Percentiles rank a stretch among this genome's conserved stretches.
These are phyloP conservation scores for Arthromyces matolae DNA, from an alignment of 768 basidiomycete species.

Conservation along the genomic window DNA sequence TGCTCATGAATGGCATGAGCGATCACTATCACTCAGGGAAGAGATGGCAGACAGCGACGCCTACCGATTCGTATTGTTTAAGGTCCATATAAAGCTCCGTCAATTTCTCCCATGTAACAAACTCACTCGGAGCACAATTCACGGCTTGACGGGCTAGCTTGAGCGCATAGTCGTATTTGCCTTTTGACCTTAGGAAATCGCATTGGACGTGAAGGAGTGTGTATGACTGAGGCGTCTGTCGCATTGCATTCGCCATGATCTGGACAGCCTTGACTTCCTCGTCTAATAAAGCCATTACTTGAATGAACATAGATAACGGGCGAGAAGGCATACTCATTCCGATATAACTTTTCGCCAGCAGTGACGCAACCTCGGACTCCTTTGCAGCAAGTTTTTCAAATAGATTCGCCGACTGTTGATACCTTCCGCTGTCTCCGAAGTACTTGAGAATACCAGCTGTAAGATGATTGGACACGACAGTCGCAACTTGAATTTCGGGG, in stretches of 20 bases:
- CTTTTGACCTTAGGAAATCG: slow-evolving; percentile 88
- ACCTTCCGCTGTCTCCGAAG: slow-evolving; percentile 89
- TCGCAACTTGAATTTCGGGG: slow-evolving; percentile 98
- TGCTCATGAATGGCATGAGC: slow-evolving; percentile 20
- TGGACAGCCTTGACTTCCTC: slow-evolving; percentile 98
- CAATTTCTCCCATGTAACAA: slow-evolving; percentile 98
- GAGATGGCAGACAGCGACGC: slow-evolving; percentile 28
- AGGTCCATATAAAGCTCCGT: slow-evolving; percentile 93
- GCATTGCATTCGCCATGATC: slow-evolving; percentile 82
- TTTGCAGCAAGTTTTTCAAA: slow-evolving; percentile 86
- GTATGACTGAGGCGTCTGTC: slow-evolving; percentile 86
- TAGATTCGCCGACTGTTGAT: slow-evolving; percentile 83
- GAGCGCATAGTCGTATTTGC: slow-evolving; percentile 82
- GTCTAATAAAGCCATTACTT: slow-evolving; percentile 44
- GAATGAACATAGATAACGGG: neutral
- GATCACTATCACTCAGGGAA: neutral
- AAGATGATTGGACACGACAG: slow-evolving; percentile 92
- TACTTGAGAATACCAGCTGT: slow-evolving; percentile 95
- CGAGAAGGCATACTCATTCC: slow-evolving; percentile 82
- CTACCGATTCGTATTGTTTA: slow-evolving; percentile 74
- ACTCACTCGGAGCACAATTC: slow-evolving; percentile 97
- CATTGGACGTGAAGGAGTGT: slow-evolving; percentile 92
- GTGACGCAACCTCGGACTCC: slow-evolving; percentile 86
- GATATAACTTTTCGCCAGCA: slow-evolving; percentile 87
- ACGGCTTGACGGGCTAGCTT: slow-evolving; percentile 92